Conservation (phyloP, 129 eudicot species). For the Escallonia herrerae region DNA sequence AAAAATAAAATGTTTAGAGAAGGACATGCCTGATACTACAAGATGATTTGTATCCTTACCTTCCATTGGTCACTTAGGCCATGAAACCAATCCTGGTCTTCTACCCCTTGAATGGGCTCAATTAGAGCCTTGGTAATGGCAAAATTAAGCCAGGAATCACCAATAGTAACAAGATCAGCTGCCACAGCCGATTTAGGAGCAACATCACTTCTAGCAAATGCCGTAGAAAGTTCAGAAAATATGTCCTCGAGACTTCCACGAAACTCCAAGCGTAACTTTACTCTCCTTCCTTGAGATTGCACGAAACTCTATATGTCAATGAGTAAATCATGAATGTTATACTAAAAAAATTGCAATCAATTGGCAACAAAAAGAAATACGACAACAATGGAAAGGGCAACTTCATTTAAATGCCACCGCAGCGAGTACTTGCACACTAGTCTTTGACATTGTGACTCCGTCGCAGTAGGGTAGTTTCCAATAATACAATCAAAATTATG, state of each 20-base stretch:
- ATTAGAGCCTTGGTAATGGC: slow-evolving; percentile 61
- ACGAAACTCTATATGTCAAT: slow-evolving; percentile 54
- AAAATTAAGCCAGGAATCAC: slow-evolving; percentile 82
- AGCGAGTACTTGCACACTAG: no score
- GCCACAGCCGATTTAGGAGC: slow-evolving; percentile 58
- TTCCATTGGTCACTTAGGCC: slow-evolving; percentile 77
- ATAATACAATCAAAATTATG: no score
- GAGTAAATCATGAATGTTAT: slow-evolving; percentile 8
- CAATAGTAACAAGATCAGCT: slow-evolving; percentile 86
- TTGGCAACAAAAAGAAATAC: not conserved
- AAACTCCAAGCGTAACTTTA: slow-evolving; percentile 50
- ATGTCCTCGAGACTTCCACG: slow-evolving; percentile 65
- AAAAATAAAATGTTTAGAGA: not conserved
- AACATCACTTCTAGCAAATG: slow-evolving; percentile 36
- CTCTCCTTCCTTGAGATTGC: slow-evolving; percentile 85
- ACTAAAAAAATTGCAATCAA: not conserved
- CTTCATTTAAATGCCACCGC: not conserved
- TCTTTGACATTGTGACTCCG: no score
- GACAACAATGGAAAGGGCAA: not conserved
- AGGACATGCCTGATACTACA: not conserved
- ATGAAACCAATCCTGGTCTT: slow-evolving; percentile 77
- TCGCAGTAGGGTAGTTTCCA: no score
- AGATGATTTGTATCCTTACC: slow-evolving; percentile 31
- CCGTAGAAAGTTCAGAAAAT: slow-evolving; percentile 51
- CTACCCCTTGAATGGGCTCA: slow-evolving; percentile 62